Base-by-base conservation (phyloP, 441 rosid species). In the Eutrema salsugineum region DNA sequence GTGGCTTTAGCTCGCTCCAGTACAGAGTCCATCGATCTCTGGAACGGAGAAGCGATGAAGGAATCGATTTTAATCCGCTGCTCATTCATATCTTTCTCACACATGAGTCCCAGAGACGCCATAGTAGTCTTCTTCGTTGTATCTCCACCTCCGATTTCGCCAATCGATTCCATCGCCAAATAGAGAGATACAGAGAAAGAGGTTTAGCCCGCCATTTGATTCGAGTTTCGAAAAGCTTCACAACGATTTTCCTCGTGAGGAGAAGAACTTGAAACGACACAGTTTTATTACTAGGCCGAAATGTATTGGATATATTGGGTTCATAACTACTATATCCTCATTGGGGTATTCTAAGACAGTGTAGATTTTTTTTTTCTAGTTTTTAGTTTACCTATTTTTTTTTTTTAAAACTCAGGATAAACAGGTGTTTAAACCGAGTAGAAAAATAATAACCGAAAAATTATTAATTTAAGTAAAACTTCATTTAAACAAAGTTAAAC, bases 21-120 rank as follows among this genome's bases (percentile, higher is more conserved):
- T 80, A 77, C 20, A 43, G 85, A 83, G 11, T 83, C 80, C 64
- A 84, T 71, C 6, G 91, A 84, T 4, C 72, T 70, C 64, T 11
- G 74, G 68, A 82, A 86, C 8, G 88, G 86, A 17, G 75, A 76
- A 63, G 82, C 84, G 61, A 79, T 20, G 49, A 81, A 77, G 11
- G 93, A 79, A 58, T 88, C 94, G 60, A 86, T 49, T 61, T 59
- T 78, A 63, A 72, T 84, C 55, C 81, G 86, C 75, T 75, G 69
- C 56, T 82, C 38, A 40, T 53, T 11, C 64, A 87, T 66, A 73
- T 85, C 83, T 24, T 63, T 68, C 58, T 76, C 85, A 63, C 84
- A 85, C 35, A 81, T 72, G 76, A 77, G 51, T 12, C 80, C 79
- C 64, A 86, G 77, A 30, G 97, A 80, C 75, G 83, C 91, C 94